Conservation (phyloP, 192 early-diverging fungal species). For the Mortierella antarctica region DNA sequence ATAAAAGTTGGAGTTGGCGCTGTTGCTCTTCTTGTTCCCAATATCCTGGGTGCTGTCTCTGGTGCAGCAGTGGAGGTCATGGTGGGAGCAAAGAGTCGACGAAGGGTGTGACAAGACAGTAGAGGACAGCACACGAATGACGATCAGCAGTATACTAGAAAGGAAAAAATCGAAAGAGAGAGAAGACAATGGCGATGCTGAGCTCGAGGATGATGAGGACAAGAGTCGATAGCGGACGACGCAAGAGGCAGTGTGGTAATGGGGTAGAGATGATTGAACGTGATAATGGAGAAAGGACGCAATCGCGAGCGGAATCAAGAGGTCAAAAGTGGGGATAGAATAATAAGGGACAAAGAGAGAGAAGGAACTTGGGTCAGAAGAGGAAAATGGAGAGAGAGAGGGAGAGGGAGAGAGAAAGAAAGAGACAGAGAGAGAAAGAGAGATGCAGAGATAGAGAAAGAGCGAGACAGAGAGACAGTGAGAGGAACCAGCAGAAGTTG, state of each 20-base stretch:
- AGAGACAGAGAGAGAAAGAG: neutral
- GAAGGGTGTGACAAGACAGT: neutral
- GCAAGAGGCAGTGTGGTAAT: no score
- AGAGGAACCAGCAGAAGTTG: neutral
- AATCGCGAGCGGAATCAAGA: no score
- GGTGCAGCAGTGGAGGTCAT: neutral
- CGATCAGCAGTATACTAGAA: neutral
- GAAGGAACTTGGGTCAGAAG: neutral
- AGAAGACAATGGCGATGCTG: no score
- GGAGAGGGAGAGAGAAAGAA: neutral
- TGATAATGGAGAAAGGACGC: no score
- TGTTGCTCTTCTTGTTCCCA: no score
- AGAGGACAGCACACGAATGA: neutral
- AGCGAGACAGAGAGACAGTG: neutral
- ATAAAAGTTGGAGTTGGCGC: no score
- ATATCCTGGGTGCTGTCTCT: no score
- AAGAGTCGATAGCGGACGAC: no score
- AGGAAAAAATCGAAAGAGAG: neutral
- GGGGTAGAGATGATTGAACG: no score
- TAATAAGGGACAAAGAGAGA: neutral
- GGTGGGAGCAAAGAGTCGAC: neutral
- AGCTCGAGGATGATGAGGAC: no score
- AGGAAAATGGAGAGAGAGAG: neutral
- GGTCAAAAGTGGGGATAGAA: neutral
- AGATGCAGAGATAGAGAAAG: neutral